Conservation (phyloP, 2,329 filamentous ascomycete genomes). For the Claviceps fusiformis region DNA sequence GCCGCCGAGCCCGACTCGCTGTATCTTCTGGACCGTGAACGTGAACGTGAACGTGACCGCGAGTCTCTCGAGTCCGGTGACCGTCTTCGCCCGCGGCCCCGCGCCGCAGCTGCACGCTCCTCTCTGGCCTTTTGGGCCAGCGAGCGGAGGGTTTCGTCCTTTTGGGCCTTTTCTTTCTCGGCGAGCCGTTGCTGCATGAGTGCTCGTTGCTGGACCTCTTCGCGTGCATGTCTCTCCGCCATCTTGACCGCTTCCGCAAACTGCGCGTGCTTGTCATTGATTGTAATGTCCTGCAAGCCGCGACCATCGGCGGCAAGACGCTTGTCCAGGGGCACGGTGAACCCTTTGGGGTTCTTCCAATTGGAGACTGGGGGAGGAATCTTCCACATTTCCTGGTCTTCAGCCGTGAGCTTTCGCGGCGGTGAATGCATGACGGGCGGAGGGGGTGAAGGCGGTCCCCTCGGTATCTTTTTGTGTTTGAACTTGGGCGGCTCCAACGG, state of each 20-base stretch:
- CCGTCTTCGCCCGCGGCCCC: constrained; percentile 28
- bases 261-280: constrained; percentile 97
- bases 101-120: constrained; percentile 45
- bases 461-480: constrained; percentile 96
- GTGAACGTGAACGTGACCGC: constrained; percentile 23
- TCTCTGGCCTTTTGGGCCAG: constrained; percentile 86
- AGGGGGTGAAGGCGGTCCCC: constrained; percentile 81
- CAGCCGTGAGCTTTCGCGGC: constrained; percentile 84
- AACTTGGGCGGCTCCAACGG: constrained; percentile 97
- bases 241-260: constrained; percentile 91
- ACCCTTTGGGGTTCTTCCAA: constrained; percentile 99
- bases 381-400: constrained; percentile 94
- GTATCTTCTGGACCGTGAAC: constrained; percentile 32
- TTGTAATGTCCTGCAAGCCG: constrained; percentile 81
- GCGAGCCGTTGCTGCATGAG: constrained; percentile 92
- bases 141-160: constrained; percentile 80
- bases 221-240: constrained; percentile 84
- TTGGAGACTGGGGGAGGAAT: constrained; percentile 81
- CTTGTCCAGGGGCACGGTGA: constrained; percentile 92
- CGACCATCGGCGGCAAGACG: constrained; percentile 86
- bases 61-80: constrained; percentile 27
- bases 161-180: constrained; percentile 90
- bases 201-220: constrained; percentile 85
- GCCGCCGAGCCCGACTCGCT: constrained; percentile 35
- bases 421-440: constrained; percentile 92